A percentile compares a stretch with the other conserved stretches of the same genome.
These are phyloP conservation scores for Solanum ossicruentum DNA, from an alignment of 257 asterid genomes.

Conservation along the genomic window DNA sequence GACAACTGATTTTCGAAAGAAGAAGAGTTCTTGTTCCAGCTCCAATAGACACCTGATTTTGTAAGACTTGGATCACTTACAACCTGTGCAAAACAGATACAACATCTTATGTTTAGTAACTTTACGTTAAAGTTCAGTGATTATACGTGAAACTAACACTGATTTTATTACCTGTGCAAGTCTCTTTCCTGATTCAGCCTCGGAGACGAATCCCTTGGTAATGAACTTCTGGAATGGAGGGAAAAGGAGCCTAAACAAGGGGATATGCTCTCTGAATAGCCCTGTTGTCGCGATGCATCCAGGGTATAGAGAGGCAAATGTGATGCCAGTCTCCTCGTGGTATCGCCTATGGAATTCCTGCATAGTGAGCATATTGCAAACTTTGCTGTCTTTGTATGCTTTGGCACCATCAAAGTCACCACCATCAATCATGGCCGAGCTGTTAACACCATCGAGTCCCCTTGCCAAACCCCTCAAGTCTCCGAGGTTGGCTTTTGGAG, in stretches of 20 bases:
- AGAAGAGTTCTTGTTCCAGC: conserved; percentile 93
- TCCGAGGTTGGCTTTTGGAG: conserved; percentile 91
- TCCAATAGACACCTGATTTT: conserved; percentile 96
- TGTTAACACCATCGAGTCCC: conserved; percentile 55
- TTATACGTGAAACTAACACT: neutral
- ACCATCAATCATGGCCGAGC: conserved; percentile 85
- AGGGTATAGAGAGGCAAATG: conserved; percentile 79
- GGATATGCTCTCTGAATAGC: conserved; percentile 81
- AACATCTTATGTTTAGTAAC: neutral
- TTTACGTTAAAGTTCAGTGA: neutral
- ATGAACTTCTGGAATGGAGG: conserved; percentile 91
- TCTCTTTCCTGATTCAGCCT: conserved; percentile 80
- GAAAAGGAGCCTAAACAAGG: conserved; percentile 71
- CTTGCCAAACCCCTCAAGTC: conserved; percentile 81
- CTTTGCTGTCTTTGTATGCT: conserved; percentile 95
- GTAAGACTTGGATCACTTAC: conserved; percentile 89
- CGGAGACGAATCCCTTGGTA: conserved; percentile 84
- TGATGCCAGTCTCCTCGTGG: conserved; percentile 84
- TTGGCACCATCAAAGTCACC: conserved; percentile 88
- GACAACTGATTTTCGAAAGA: conserved; percentile 87
- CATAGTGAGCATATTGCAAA: conserved; percentile 96
- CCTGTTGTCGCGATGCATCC: conserved; percentile 97
- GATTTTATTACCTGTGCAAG: conserved; percentile 58
- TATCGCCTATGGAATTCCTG: conserved; percentile 86
- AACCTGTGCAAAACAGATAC: conserved; percentile 28